Base-by-base conservation (phyloP, 805 yeast genomes). In the Cyberlindnera amylophila region DNA sequence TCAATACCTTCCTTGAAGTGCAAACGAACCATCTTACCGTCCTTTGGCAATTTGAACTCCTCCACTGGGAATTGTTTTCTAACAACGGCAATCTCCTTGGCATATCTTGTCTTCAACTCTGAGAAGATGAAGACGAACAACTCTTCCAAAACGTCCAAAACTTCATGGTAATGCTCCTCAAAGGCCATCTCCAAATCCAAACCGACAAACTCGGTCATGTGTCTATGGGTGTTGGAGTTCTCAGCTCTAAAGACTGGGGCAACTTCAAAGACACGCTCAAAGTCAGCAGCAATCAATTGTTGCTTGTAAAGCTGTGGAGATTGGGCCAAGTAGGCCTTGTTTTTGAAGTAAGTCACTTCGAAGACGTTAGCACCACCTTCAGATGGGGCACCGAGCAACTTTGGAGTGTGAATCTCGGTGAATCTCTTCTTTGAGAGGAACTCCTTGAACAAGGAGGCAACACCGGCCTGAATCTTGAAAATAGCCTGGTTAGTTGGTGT, bases 211-310 rank as follows among this genome's bases (percentile, higher is more conserved):
- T 93, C 99, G 44, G 99, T 93, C 96, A 93, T 83, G 69, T 93
- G 99, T 72, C 99, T 90, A 68, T 93, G 98, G 16, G 99, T 91
- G 74, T 93, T 90, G 49, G 98, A 91, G 75, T 93, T 91, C 69
- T 93, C 99, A 44, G 99, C 99, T 70, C 99, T 81, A 79, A 93
- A 93, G 34, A 93, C 98, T 29, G 99, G 98, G 2, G 93, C 98
- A 59, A 93, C 77, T 72, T 93, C 99, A 63, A 80, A 93, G 37
- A 93, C 99, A 59, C 79, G 81, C 73, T 93, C 99, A 58, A 91
- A 93, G 71, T 93, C 99, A 46, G 96, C 95, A 36, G 97, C 96
- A 69, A 93, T 93, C 65, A 91, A 79, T 76, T 91, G 96, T 72
- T 93, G 98, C 74, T 93, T 93, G 75, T 93, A 87, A 54, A 93